A percentile compares a stretch with the other conserved stretches of the same genome.
Evolutionary conservation across 176 grass and related monocot genomes (phyloP).

Genomic region (Luzula sylvatica): DNA sequence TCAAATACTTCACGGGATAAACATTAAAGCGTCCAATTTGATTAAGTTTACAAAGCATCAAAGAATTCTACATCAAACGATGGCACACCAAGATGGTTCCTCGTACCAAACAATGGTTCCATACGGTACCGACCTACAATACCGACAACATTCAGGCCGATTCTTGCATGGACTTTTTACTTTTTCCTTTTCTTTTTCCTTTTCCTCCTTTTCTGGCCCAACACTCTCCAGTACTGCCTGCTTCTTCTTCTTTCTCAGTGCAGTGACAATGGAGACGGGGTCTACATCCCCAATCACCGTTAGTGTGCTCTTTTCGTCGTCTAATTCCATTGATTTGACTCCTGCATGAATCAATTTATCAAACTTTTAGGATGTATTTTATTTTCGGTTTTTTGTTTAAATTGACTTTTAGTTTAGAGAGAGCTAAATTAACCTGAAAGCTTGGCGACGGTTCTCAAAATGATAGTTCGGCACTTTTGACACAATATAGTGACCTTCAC

Average conservation of each 20-base stretch:
- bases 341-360: conserved; percentile 10
- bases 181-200: conserved; percentile 27
- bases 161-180: conserved; percentile 34
- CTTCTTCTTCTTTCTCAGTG: conserved; percentile 35
- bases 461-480: conserved; percentile 22
- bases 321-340: conserved; percentile 38
- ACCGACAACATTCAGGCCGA: not conserved
- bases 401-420: not conserved
- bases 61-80: too few species aligned
- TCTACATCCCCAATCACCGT: conserved; percentile 47
- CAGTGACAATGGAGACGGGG: conserved; percentile 28
- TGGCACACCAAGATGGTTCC: not conserved
- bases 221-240: conserved; percentile 28
- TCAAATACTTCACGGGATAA: too few species aligned
- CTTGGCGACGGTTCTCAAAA: conserved; percentile 29
- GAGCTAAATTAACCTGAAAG: conserved; percentile 14
- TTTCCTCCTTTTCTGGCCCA: conserved; percentile 25
- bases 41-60: too few species aligned
- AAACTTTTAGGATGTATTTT: too few species aligned
- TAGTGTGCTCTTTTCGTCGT: conserved; percentile 39
- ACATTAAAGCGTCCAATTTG: too few species aligned
- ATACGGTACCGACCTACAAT: not conserved
- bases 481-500: conserved; percentile 27
- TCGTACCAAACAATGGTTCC: not conserved
- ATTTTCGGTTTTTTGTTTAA: too few species aligned